Evolutionary conservation across 176 grass and related monocot genomes (phyloP).

Genomic region (Neostapfia colusana): DNA sequence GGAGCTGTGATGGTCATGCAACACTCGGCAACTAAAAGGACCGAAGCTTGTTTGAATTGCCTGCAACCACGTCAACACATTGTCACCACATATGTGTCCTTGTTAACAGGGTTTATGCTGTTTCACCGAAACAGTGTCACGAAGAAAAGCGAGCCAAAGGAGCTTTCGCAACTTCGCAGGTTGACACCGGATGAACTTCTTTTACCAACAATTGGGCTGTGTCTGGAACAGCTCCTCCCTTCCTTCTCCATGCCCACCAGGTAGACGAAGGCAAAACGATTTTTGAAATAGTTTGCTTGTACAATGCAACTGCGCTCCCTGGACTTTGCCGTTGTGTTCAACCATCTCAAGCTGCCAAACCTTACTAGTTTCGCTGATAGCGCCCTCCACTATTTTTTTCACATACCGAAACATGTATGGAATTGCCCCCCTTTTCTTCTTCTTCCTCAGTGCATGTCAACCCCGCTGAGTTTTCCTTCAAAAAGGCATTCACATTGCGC

Average conservation of each 20-base stretch:
- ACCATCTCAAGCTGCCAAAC: conserved; percentile 72
- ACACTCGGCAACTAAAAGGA: background rate
- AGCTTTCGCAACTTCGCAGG: conserved; percentile 41
- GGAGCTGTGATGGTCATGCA: conserved; percentile 13
- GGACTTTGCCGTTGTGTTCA: conserved; percentile 29
- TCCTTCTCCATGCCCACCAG: conserved; percentile 5
- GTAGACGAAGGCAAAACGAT: conserved; percentile 9
- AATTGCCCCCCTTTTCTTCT: conserved; percentile 14
- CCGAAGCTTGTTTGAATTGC: conserved; percentile 34
- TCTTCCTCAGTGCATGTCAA: conserved; percentile 37
- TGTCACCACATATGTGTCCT: conserved; percentile 1
- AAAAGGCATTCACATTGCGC: conserved; percentile 39
- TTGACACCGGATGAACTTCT: conserved; percentile 31
- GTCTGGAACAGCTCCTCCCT: conserved; percentile 14
- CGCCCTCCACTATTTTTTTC: conserved; percentile 49
- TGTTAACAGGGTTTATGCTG: background rate
- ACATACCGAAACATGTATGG: conserved; percentile 41
- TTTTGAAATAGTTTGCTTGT: conserved; percentile 40
- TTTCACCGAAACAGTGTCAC: conserved; percentile 31
- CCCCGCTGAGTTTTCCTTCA: conserved; percentile 28
- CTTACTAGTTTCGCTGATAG: conserved; percentile 50
- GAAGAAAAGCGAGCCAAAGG: background rate
- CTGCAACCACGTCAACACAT: conserved; percentile 21
- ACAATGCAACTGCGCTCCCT: conserved; percentile 14
- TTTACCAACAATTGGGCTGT: background rate